phyloP scores from a whole-genome alignment of 2,329 filamentous ascomycete genomes.

The Coniochaeta hoffmannii region DNA sequence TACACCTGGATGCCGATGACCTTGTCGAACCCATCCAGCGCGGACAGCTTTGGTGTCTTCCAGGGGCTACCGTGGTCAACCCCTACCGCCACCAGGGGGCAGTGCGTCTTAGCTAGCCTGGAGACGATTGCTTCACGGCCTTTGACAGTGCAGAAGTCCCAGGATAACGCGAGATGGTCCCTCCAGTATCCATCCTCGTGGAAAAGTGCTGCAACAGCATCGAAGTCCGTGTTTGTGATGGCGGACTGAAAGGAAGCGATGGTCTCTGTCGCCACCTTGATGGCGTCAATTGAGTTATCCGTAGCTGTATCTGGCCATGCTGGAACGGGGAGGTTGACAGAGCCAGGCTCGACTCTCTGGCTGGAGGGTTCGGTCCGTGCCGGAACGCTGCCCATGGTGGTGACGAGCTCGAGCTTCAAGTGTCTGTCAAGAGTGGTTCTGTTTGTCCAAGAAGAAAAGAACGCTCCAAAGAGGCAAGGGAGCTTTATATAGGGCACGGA shows the following conservation, averaged over 20 bases:
- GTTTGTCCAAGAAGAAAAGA: background rate
- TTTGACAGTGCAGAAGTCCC: conserved; percentile 48
- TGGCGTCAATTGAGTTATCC: conserved; percentile 24
- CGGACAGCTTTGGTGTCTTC: conserved; percentile 28
- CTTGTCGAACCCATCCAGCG: conserved; percentile 34
- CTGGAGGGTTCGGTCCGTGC: conserved; percentile 9
- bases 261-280: conserved; percentile 25
- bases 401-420: background rate
- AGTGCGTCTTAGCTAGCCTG: conserved; percentile 21
- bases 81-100: conserved; percentile 27
- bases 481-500: background rate
- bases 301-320: conserved; percentile 30
- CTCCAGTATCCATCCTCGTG: conserved; percentile 47
- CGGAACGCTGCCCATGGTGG: background rate
- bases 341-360: conserved; percentile 25
- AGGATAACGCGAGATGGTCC: conserved; percentile 49
- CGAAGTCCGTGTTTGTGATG: conserved; percentile 24
- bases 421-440: no score
- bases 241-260: conserved; percentile 30
- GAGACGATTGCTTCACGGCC: conserved; percentile 30
- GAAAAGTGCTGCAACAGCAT: conserved; percentile 34
- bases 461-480: background rate
- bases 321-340: conserved; percentile 28
- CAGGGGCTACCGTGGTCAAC: conserved; percentile 30
- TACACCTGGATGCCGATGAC: conserved; percentile 43